Evolutionary conservation across 2,329 filamentous ascomycete genomes (phyloP).

Genomic region (Alternaria ethzedia): DNA sequence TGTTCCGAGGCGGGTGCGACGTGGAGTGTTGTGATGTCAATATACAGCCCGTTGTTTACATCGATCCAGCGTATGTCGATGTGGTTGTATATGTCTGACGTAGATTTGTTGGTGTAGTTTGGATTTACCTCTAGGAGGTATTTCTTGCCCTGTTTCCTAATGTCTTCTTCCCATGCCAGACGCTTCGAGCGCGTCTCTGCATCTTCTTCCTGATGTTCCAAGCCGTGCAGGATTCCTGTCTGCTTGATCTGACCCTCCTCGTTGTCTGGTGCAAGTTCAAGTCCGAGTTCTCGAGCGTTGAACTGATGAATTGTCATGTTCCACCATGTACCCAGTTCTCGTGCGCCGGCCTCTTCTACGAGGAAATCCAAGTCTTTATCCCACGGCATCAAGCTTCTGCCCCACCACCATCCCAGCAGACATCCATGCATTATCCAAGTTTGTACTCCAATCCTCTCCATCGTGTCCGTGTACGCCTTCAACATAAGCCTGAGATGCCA

Average conservation of each 20-base stretch:
- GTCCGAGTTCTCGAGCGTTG: slow-evolving; percentile 17
- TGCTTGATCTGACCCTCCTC: background rate
- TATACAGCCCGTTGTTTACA: slow-evolving; percentile 64
- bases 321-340: slow-evolving; percentile 64
- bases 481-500: slow-evolving; percentile 59
- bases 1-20: slow-evolving; percentile 48
- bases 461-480: slow-evolving; percentile 62
- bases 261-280: background rate
- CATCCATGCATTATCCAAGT: slow-evolving; percentile 71
- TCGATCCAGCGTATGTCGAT: slow-evolving; percentile 70
- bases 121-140: slow-evolving; percentile 68
- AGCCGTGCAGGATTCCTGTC: background rate
- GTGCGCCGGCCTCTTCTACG: slow-evolving; percentile 61
- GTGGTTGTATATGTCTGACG: slow-evolving; percentile 58
- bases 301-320: slow-evolving; percentile 65
- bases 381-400: slow-evolving; percentile 66
- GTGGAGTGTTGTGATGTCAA: slow-evolving; percentile 66
- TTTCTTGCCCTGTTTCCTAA: slow-evolving; percentile 32
- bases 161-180: slow-evolving; percentile 8
- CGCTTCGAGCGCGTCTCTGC: background rate
- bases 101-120: slow-evolving; percentile 55
- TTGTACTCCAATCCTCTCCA: slow-evolving; percentile 62
- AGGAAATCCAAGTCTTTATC: slow-evolving; percentile 67
- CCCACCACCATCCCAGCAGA: slow-evolving; percentile 69
- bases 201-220: slow-evolving; percentile 27